Evolutionary conservation across 441 rosid genomes (phyloP), one percentile per base, ranked within the genome.

Genomic region (Eutrema salsugineum): DNA sequence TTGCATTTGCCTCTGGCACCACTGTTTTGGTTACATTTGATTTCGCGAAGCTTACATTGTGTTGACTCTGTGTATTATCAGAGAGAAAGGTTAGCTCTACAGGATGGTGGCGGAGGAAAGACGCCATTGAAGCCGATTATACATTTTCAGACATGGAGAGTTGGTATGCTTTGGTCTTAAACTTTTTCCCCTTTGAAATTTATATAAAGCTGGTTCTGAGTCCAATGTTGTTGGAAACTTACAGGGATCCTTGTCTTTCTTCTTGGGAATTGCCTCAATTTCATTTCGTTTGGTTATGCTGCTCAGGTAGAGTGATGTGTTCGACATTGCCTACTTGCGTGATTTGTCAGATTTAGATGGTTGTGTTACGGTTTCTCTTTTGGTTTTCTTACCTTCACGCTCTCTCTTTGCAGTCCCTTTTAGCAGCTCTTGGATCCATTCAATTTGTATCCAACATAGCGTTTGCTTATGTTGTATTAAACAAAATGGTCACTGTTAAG

Each of bases 231-330:
- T 54, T 82, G 72, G 48, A 55, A 38, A 44, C 51, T 32, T 87
- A 84, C 84, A 94, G 99, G 97, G 76, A 80, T 94, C 68, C 69
- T 92, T 24, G 72, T 94, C 82, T 94, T 94, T 84, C 64, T 94
- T 77, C 73, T 94, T 53, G 99, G 99, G 79, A 94, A 94, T 82
- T 92, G 93, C 83, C 88, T 94, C 72, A 94, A 94, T 81, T 94
- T 94, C 80, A 86, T 94, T 82, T 94, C 99, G 8, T 94, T 94
- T 72, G 99, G 93, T 80, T 94, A 94, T 90, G 99, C 99, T 84
- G 99, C 99, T 70, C 99, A 94, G 99, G 99, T 94, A 32, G n/a
- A 38, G 8, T 44, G 6, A 43, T 68, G 5, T 54, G 11, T 14
- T 67, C 16, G 5, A 39, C 47, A 8, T 1, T 15, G 32, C 58